Evolutionary conservation across 2,329 filamentous ascomycete species (phyloP), one percentile per base, ranked within the genome.

Genomic region (Rhynchosporium agropyri): DNA sequence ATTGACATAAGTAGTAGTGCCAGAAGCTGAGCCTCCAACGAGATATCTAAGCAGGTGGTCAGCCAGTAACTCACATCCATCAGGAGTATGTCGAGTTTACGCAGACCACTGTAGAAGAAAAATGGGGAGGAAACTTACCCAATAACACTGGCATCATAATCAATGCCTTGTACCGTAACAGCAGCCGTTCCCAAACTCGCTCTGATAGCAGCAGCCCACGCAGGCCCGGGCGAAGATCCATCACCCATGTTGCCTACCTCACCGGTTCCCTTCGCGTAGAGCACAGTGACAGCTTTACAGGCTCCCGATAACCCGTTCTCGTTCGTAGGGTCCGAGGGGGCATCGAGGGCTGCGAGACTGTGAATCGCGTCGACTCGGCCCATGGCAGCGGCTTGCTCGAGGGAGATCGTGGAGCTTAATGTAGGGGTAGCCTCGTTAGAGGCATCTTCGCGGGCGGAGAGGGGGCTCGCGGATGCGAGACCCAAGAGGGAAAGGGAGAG

Each of bases 231-330:
- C 28, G 43, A 48, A 2, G 40, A 38, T 20, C 60, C 60, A 38
- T 33, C 48, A 42, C 58, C 58, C 31, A 61, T 46, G 42, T 61
- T 61, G 8, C 60, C 60, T 1, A 31, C 33, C 51, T 61, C 60
- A 1, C 40, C 42, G 3, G 60, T 61, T 1, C 60, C 60, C 36
- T 55, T 55, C 1, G 60, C 60, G 45, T 50, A 61, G n/a, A 61
- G 33, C 8, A 61, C 45, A 28, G 49, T 61, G 29, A 61, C 51
- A 7, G 43, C 40, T 48, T 57, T 61, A n/a, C 60, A 61, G 26
- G 50, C 31, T 26, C 50, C 50, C 2, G 31, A 38, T 2, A 53
- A 9, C 4, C 33, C 50, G 13, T 53, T 38, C 50, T 53, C 50
- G 4, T 53, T 53, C 31, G 38, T 38, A 33, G 50, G 50, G 8